These are phyloP conservation scores for Claviceps sp. DNA, from an alignment of 2,329 filamentous ascomycete genomes.

Conservation along the genomic window DNA sequence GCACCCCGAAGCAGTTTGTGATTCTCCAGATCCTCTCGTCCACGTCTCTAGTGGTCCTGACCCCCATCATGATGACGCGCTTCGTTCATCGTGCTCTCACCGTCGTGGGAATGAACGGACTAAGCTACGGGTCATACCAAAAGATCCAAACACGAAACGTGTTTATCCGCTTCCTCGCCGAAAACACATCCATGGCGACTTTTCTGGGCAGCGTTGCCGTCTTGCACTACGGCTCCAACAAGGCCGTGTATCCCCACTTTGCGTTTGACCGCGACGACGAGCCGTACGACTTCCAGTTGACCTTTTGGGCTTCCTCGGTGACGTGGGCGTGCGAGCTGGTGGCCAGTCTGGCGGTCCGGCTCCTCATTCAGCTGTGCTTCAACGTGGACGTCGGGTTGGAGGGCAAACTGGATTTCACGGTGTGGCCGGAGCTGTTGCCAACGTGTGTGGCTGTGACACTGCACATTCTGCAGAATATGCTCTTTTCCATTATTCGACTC, in stretches of 20 bases:
- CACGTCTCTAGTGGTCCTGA: slow-evolving; percentile 47
- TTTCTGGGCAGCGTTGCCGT: slow-evolving; percentile 54
- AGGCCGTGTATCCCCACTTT: slow-evolving; percentile 57
- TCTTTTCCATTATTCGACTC: slow-evolving; percentile 55
- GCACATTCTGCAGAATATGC: slow-evolving; percentile 59
- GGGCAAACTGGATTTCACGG: slow-evolving; percentile 49
- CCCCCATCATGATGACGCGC: slow-evolving; percentile 49
- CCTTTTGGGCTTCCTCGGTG: slow-evolving; percentile 47
- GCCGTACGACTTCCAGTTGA: slow-evolving; percentile 48
- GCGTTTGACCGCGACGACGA: slow-evolving; percentile 39
- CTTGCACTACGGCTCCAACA: slow-evolving; percentile 53
- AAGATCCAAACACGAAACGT: slow-evolving; percentile 54
- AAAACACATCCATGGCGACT: slow-evolving; percentile 55
- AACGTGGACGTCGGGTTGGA: slow-evolving; percentile 50
- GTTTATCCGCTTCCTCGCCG: slow-evolving; percentile 53
- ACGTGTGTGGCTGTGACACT: slow-evolving; percentile 52
- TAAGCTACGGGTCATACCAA: slow-evolving; percentile 49
- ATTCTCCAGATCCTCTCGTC: slow-evolving; percentile 52
- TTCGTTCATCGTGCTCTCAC: slow-evolving; percentile 42
- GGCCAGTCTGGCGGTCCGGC: slow-evolving; percentile 45
- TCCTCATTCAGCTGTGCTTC: slow-evolving; percentile 44
- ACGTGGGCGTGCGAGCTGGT: slow-evolving; percentile 56
- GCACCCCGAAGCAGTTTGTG: slow-evolving; percentile 51
- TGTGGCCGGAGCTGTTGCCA: slow-evolving; percentile 55
- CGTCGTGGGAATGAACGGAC: slow-evolving; percentile 40